A percentile compares a stretch with the other conserved stretches of the same genome.
phyloP scores from a whole-genome alignment of 163 green algal species.

The Coccomyxa subellipsoidea region DNA sequence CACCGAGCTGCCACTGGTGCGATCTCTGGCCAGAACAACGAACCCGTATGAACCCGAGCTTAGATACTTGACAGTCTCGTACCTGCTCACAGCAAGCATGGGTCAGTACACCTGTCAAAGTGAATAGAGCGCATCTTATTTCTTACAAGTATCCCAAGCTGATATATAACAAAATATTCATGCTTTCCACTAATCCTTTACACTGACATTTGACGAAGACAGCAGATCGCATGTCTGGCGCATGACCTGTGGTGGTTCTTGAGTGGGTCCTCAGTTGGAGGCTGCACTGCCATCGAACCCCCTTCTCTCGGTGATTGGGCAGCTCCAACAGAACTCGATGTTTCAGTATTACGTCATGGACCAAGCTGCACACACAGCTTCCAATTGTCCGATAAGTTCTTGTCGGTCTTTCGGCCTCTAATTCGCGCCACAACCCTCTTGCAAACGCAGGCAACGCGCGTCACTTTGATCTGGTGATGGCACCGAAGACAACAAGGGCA shows the following conservation, averaged over 20 bases:
- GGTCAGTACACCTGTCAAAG: neutral
- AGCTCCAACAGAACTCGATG: neutral
- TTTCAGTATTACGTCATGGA: neutral
- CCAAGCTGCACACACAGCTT: neutral
- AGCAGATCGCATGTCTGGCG: neutral
- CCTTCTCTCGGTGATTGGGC: neutral
- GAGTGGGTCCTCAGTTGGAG: neutral
- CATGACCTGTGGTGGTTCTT: neutral
- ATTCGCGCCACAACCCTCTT: no score
- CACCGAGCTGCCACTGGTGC: neutral
- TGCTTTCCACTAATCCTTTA: neutral
- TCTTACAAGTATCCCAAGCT: no score
- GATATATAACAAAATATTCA: no score
- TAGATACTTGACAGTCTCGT: conserved; percentile 1
- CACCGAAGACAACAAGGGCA: no score
- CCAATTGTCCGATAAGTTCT: no score
- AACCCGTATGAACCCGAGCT: conserved; percentile 11
- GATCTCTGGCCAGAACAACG: conserved; percentile 1
- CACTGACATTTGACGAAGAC: no score
- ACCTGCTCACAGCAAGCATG: neutral
- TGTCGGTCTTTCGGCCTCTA: no score
- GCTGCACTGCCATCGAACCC: neutral
- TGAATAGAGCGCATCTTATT: neutral
- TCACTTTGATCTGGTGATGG: no score
- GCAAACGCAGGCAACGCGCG: no score